Percentiles rank a stretch among this genome's conserved stretches.
phyloP scores from a whole-genome alignment of 306 rosid genomes.

The Clitoria ternatea region DNA sequence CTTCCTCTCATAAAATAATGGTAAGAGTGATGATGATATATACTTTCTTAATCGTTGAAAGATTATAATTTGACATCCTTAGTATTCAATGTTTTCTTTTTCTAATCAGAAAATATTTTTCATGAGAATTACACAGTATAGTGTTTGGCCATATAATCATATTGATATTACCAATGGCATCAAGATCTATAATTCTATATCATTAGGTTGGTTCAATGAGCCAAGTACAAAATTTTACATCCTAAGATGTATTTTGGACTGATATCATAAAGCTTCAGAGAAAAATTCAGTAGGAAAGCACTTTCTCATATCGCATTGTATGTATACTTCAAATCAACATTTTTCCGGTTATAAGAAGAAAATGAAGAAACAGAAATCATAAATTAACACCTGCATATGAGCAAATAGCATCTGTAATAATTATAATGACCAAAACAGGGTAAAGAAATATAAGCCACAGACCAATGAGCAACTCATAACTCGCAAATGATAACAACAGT shows the following conservation, averaged over 20 bases:
- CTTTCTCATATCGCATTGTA: not conserved
- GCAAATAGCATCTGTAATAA: not conserved
- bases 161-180: not conserved
- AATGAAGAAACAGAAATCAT: not conserved
- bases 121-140: not conserved
- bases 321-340: not conserved
- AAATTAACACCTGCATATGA: not conserved
- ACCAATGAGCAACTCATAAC: conserved; percentile 6
- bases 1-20: conserved; percentile 6
- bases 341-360: not conserved
- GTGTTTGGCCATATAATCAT: conserved; percentile 3
- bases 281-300: not conserved
- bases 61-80: conserved; percentile 11
- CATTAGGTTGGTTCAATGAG: too few species aligned
- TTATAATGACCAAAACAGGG: not conserved
- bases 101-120: not conserved
- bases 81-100: not conserved
- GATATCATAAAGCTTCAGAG: not conserved
- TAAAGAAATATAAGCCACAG: not conserved
- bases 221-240: not conserved
- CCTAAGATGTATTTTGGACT: not conserved
- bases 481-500: conserved; percentile 1
- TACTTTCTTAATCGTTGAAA: conserved; percentile 18
- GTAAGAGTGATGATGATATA: conserved; percentile 18
- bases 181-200: too few species aligned